These are phyloP conservation scores for Closterium sp. DNA, from an alignment of 139 green algal genomes.

Conservation along the genomic window DNA sequence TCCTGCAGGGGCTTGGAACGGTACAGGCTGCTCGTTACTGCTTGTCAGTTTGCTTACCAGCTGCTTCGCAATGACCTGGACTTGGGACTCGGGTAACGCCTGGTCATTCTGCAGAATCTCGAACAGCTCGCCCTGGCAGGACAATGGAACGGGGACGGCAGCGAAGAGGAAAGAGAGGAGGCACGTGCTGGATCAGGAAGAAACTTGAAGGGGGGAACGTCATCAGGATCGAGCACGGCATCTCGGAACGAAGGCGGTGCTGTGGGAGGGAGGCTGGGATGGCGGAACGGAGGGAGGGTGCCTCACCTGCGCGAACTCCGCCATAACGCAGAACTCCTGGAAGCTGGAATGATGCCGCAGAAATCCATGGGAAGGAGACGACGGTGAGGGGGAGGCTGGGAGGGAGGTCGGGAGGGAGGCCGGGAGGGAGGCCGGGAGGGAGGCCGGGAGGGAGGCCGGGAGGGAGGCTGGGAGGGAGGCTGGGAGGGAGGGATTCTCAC, in stretches of 20 bases:
- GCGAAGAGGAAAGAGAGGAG: not conserved
- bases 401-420: too few species aligned
- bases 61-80: conserved; percentile 54
- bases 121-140: conserved; percentile 86
- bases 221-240: not conserved
- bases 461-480: too few species aligned
- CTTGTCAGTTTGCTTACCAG: conserved; percentile 34
- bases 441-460: too few species aligned
- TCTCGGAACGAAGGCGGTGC: too few species aligned
- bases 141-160: not conserved
- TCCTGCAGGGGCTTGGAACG: not conserved
- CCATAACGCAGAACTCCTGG: too few species aligned
- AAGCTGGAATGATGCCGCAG: too few species aligned
- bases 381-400: too few species aligned
- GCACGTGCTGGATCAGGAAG: not conserved
- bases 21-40: not conserved
- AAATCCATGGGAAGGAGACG: too few species aligned
- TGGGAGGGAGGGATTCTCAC: not conserved
- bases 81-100: conserved; percentile 62
- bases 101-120: conserved; percentile 95
- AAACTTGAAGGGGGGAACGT: too few species aligned
- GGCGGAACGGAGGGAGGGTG: too few species aligned
- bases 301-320: not conserved
- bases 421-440: too few species aligned
- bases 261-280: too few species aligned